A percentile compares a stretch with the other conserved stretches of the same genome.
phyloP scores from a whole-genome alignment of 2,329 filamentous ascomycete species.

The Trichoderma asperellum region DNA sequence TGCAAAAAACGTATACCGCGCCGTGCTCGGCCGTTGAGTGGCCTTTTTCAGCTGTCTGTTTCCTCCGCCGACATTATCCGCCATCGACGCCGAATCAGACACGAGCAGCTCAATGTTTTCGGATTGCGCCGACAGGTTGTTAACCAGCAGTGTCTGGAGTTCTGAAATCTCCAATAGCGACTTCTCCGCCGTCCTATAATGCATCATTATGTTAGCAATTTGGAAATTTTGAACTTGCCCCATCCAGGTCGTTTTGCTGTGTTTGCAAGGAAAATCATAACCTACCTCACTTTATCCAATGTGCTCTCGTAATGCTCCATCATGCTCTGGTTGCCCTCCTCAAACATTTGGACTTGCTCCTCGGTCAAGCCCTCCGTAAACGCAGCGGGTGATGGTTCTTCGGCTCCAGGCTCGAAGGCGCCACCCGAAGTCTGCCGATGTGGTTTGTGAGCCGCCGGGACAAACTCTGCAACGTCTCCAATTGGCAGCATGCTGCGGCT shows the following conservation, averaged over 20 bases:
- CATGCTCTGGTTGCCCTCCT: slow-evolving; percentile 90
- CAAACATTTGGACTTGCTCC: slow-evolving; percentile 92
- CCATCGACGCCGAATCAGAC: slow-evolving; percentile 77
- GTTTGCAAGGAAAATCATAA: slow-evolving; percentile 32
- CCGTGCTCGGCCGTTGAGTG: slow-evolving; percentile 69
- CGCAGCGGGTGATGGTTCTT: slow-evolving; percentile 27
- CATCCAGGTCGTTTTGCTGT: neutral
- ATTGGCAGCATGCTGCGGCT: slow-evolving; percentile 73
- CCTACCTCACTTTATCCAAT: slow-evolving; percentile 91
- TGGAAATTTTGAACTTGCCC: neutral
- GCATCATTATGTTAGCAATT: neutral
- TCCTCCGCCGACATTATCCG: slow-evolving; percentile 83
- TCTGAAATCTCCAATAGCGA: slow-evolving; percentile 92
- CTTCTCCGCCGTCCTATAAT: slow-evolving; percentile 76
- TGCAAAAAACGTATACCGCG: slow-evolving; percentile 80
- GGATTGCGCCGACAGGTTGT: slow-evolving; percentile 82
- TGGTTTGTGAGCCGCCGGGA: slow-evolving; percentile 32
- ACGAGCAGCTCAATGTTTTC: slow-evolving; percentile 90
- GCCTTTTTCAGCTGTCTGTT: slow-evolving; percentile 92
- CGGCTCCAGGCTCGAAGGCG: neutral
- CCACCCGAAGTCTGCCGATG: neutral
- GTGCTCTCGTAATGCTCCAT: slow-evolving; percentile 91
- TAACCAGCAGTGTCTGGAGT: slow-evolving; percentile 84
- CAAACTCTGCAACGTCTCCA: slow-evolving; percentile 42
- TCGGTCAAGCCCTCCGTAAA: slow-evolving; percentile 65